Evolutionary conservation across 768 basidiomycete genomes (phyloP).

Genomic region (Lyophyllum decastes): DNA sequence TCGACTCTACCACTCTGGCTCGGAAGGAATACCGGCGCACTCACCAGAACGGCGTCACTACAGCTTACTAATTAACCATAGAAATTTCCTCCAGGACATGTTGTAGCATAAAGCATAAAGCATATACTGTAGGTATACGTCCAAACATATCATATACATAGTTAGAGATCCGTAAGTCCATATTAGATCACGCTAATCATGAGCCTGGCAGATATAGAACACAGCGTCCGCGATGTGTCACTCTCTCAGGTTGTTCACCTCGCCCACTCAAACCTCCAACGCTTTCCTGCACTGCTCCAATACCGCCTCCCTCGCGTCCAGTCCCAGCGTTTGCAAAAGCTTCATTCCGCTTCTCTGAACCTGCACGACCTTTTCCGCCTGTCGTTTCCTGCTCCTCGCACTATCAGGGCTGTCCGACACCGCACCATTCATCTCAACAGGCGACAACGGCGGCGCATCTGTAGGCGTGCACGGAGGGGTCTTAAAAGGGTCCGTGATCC

Average conservation of each 20-base stretch:
- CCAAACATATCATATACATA: not conserved
- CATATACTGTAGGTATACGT: too few species aligned
- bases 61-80: too few species aligned
- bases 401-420: slow-evolving; percentile 8
- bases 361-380: not conserved
- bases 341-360: slow-evolving; percentile 4
- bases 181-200: too few species aligned
- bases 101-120: not conserved
- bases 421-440: not conserved
- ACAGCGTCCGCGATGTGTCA: not conserved
- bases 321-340: slow-evolving; percentile 11
- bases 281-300: slow-evolving; percentile 2
- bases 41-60: too few species aligned
- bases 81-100: not conserved
- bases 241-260: not conserved
- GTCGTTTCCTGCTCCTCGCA: slow-evolving; percentile 3
- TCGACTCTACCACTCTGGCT: too few species aligned
- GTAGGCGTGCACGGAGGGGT: slow-evolving; percentile 12
- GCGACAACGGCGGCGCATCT: not conserved
- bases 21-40: too few species aligned
- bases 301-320: slow-evolving; percentile 8
- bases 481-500: slow-evolving; percentile 9
- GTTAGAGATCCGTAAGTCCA: too few species aligned
- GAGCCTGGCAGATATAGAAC: too few species aligned
- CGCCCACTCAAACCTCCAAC: not conserved